Base-by-base conservation (phyloP, 2,329 filamentous ascomycete species). In the Microsporum ferrugineum region DNA sequence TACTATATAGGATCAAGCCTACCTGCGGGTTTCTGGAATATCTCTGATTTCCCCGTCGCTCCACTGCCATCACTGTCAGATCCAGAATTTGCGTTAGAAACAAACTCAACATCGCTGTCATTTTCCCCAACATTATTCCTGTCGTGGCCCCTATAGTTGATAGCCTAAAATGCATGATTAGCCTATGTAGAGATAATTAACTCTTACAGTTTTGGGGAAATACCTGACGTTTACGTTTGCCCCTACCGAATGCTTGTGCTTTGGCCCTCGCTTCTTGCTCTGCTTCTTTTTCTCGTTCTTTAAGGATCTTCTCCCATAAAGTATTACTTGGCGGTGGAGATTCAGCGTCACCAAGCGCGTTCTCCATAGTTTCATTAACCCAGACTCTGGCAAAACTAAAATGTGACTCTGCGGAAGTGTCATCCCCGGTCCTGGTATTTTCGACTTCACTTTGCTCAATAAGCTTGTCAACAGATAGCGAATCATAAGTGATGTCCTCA, bases 321-420 rank as follows among this genome's bases (percentile, higher is more conserved):
- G 84, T 85, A 12, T 83, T 80, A 68, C 86, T 86, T 7, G 86
- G 79, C 5, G 79, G 72, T 3, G 81, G 77, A 5, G 82, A 80
- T 31, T 82, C 78, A 1, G 69, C 65, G 45, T 80, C 78, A 51
- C 83, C 78, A 27, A 88, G 71, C 29, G 83, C 80, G 17, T 88
- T 86, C 57, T 86, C 81, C 4, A 95, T 78, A 66, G 84, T 83
- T 39, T 95, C 88, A 68, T 95, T 95, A 2, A 87, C 88, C 94
- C 94, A 99, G 1, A 99, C 87, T 51, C 89, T 84, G 43, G 92
- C 92, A 73, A 94, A 89, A 3, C 88, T 89, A 72, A 96, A 99
- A 61, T 91, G 88, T 0, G 85, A 87, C 70, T 95, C 88, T 0
- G 85, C 84, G 0, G 83, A 82, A 55, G 81, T 78, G 57, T 90